These are phyloP conservation scores for Xylaria polymorpha DNA, from an alignment of 2,329 filamentous ascomycete genomes.

Conservation along the genomic window DNA sequence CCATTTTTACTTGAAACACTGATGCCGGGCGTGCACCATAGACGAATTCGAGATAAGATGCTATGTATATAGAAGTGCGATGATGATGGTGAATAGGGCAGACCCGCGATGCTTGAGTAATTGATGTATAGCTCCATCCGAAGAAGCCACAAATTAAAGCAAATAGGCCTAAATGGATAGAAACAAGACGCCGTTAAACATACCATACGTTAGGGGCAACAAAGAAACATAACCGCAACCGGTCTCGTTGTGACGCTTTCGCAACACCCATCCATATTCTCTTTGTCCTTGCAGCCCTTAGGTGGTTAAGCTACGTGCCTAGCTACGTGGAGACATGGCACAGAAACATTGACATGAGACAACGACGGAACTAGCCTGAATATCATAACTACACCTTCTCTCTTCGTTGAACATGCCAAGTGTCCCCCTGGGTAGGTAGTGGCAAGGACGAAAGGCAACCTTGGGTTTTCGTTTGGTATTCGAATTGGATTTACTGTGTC, in stretches of 20 bases:
- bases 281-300: constrained; percentile 6
- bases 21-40: neutral
- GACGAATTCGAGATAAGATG: neutral
- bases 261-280: neutral
- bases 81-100: neutral
- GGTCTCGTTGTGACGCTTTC: constrained; percentile 19
- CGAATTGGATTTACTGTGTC: neutral
- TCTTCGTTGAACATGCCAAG: neutral
- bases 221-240: constrained; percentile 25
- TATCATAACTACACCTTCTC: neutral
- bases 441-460: neutral
- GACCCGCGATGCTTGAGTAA: neutral
- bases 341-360: neutral
- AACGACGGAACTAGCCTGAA: neutral
- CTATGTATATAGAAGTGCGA: neutral
- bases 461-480: neutral
- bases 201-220: neutral
- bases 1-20: constrained; percentile 6
- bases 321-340: neutral
- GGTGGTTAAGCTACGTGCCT: neutral
- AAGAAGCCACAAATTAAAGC: neutral
- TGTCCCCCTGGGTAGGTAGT: neutral
- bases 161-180: neutral
- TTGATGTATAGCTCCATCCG: neutral
- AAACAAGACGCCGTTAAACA: neutral